Percentiles rank a stretch among this genome's conserved stretches.
Evolutionary conservation across 2,329 filamentous ascomycete species (phyloP).

Genomic region (Hymenoscyphus scutula): DNA sequence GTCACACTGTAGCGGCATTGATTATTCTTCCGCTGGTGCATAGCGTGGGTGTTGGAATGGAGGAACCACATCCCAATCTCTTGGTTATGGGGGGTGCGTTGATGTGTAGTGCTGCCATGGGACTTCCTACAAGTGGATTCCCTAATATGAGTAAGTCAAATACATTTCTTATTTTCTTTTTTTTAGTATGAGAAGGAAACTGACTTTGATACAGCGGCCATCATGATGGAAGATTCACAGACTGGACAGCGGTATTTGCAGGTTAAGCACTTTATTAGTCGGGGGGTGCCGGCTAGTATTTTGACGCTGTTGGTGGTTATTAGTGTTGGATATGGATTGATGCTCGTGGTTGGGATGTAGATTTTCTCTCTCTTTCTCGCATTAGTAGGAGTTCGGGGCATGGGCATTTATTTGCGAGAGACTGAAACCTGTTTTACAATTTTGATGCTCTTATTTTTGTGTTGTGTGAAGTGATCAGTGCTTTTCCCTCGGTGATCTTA

Average conservation of each 20-base stretch:
- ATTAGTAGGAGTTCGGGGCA: too few relatives aligned
- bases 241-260: slow-evolving; percentile 88
- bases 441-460: too few relatives aligned
- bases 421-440: too few relatives aligned
- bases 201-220: slow-evolving; percentile 64
- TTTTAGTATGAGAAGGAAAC: slow-evolving; percentile 10
- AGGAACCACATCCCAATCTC: slow-evolving; percentile 86
- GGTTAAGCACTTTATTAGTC: slow-evolving; percentile 90
- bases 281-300: slow-evolving; percentile 85
- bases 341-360: slow-evolving; percentile 51
- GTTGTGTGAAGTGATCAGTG: too few relatives aligned
- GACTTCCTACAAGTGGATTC: slow-evolving; percentile 90
- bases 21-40: slow-evolving; percentile 91
- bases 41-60: slow-evolving; percentile 81
- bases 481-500: too few relatives aligned
- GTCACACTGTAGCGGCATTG: slow-evolving; percentile 91
- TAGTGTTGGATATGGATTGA: slow-evolving; percentile 85
- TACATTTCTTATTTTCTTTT: slow-evolving; percentile 10
- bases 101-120: slow-evolving; percentile 99
- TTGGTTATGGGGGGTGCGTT: slow-evolving; percentile 92
- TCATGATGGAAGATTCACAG: slow-evolving; percentile 96
- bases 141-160: slow-evolving; percentile 99
- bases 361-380: background rate
- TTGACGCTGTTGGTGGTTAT: slow-evolving; percentile 79
- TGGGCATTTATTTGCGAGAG: too few relatives aligned